A percentile compares a stretch with the other conserved stretches of the same genome.
phyloP scores from a whole-genome alignment of 2,329 filamentous ascomycete genomes.

The Periconia sp. region DNA sequence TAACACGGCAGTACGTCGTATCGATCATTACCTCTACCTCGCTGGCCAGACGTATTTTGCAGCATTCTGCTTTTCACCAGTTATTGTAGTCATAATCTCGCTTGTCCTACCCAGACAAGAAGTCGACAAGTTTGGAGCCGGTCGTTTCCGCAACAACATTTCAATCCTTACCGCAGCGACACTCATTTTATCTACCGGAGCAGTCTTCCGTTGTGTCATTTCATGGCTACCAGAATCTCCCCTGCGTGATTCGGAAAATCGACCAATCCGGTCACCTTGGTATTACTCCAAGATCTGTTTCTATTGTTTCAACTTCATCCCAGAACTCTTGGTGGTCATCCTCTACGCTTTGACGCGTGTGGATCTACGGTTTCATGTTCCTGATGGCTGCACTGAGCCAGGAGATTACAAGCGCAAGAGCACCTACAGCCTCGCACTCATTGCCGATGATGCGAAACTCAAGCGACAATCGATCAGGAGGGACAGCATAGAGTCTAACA shows the following conservation, averaged over 20 bases:
- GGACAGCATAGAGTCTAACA: conserved; percentile 15
- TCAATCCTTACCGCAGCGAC: conserved; percentile 62
- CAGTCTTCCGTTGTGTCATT: conserved; percentile 67
- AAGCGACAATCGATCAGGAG: conserved; percentile 10
- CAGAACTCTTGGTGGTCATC: conserved; percentile 71
- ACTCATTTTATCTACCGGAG: conserved; percentile 65
- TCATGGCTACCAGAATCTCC: conserved; percentile 53
- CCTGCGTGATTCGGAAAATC: conserved; percentile 52
- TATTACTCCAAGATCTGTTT: conserved; percentile 73
- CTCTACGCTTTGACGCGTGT: conserved; percentile 69
- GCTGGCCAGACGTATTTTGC: conserved; percentile 66
- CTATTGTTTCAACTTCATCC: conserved; percentile 76
- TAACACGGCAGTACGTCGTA: conserved; percentile 50
- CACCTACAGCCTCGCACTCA: conserved; percentile 20
- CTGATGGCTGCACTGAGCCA: conserved; percentile 63
- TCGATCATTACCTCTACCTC: conserved; percentile 66
- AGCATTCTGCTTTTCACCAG: conserved; percentile 66
- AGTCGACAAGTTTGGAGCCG: conserved; percentile 65
- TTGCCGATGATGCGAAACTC: conserved; percentile 25
- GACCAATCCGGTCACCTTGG: conserved; percentile 54
- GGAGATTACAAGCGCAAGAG: conserved; percentile 28
- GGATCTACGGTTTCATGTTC: conserved; percentile 75
- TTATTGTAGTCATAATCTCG: conserved; percentile 56
- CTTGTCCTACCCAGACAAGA: conserved; percentile 48
- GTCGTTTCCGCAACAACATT: conserved; percentile 69